A percentile compares a stretch with the other conserved stretches of the same genome.
Conservation (phyloP, 2,329 filamentous ascomycete species). For the Paecilomyces dactylethromorphus region DNA sequence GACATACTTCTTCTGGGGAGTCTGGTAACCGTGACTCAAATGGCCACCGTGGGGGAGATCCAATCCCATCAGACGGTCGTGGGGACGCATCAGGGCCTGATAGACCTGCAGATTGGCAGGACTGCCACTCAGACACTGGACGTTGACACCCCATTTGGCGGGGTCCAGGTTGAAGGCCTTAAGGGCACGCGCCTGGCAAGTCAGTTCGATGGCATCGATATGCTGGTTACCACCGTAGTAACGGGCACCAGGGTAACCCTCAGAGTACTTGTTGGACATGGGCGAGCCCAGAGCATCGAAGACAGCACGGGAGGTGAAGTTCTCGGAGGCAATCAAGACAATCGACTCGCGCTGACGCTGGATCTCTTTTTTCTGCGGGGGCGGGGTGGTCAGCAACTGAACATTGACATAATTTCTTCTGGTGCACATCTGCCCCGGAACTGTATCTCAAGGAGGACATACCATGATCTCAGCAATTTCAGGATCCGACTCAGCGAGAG, state of each 20-base stretch:
- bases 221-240: slow-evolving; percentile 99
- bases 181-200: slow-evolving; percentile 91
- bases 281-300: slow-evolving; percentile 93
- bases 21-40: slow-evolving; percentile 95
- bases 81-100: slow-evolving; percentile 85
- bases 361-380: slow-evolving; percentile 72
- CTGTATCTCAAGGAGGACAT: slow-evolving; percentile 27
- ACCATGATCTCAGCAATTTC: slow-evolving; percentile 98
- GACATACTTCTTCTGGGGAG: slow-evolving; percentile 71
- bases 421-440: not conserved
- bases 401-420: not conserved
- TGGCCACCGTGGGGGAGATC: slow-evolving; percentile 96
- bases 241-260: slow-evolving; percentile 94
- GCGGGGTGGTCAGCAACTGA: slow-evolving; percentile 22
- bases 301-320: slow-evolving; percentile 96
- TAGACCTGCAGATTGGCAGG: slow-evolving; percentile 98
- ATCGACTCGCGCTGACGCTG: slow-evolving; percentile 98
- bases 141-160: slow-evolving; percentile 96
- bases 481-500: slow-evolving; percentile 81
- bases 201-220: slow-evolving; percentile 92
- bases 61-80: slow-evolving; percentile 94
- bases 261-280: slow-evolving; percentile 99
- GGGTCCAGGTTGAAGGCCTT: slow-evolving; percentile 81
- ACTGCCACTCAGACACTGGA: slow-evolving; percentile 86
- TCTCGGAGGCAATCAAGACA: slow-evolving; percentile 97